Conservation (phyloP, 306 rosid species). For the Ormosia semicastrata region DNA sequence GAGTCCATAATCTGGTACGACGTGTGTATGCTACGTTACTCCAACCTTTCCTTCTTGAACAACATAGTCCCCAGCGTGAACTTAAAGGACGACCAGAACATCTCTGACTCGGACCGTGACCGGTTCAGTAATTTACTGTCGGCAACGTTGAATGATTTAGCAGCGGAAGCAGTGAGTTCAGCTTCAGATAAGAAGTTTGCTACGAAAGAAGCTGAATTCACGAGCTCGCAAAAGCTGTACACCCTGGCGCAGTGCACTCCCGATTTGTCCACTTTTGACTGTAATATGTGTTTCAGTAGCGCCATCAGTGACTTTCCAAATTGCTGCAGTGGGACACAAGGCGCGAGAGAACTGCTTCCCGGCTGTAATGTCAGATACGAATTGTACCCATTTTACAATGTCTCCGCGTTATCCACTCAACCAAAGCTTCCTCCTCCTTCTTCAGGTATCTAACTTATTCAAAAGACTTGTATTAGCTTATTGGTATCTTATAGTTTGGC, state of each 20-base stretch:
- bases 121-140: constrained; percentile 25
- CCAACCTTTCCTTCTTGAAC: constrained; percentile 27
- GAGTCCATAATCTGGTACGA: constrained; percentile 53
- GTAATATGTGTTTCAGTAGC: constrained; percentile 31
- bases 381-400: constrained; percentile 34
- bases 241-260: constrained; percentile 47
- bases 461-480: background rate
- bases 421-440: background rate
- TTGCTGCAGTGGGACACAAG: constrained; percentile 34
- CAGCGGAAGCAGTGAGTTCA: background rate
- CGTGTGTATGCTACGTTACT: constrained; percentile 43
- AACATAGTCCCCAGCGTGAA: background rate
- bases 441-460: constrained; percentile 26
- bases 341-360: constrained; percentile 38
- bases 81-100: background rate
- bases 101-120: background rate
- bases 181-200: constrained; percentile 29
- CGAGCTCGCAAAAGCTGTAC: constrained; percentile 31
- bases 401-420: background rate
- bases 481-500: background rate
- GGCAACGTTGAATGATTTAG: background rate
- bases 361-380: constrained; percentile 43
- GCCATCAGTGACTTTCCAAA: constrained; percentile 23
- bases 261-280: background rate
- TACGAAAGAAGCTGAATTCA: constrained; percentile 6